Evolutionary conservation across 257 asterid species (phyloP).

Genomic region (Handroanthus guayacan): DNA sequence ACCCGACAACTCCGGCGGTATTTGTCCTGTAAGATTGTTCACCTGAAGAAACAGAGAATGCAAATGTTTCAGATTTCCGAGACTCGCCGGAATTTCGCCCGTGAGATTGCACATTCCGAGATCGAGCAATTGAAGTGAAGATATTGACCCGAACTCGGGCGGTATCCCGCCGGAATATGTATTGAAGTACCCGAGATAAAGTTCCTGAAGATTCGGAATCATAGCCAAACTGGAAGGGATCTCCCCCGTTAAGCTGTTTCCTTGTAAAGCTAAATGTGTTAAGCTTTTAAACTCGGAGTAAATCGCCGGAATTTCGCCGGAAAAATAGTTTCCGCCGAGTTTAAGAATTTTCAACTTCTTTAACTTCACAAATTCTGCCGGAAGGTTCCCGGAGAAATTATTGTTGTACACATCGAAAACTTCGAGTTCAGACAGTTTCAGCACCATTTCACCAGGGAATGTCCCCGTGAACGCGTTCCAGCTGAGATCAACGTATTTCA

Average conservation of each 20-base stretch:
- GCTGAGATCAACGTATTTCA: conserved; percentile 61
- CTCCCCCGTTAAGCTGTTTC: conserved; percentile 70
- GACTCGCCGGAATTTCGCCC: conserved; percentile 76
- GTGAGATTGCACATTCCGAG: conserved; percentile 70
- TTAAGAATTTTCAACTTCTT: conserved; percentile 45
- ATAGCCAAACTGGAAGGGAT: conserved; percentile 71
- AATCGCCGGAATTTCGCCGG: conserved; percentile 73
- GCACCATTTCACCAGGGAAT: conserved; percentile 54
- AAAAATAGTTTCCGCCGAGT: conserved; percentile 79
- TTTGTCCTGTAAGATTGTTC: not conserved
- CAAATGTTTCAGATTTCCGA: conserved; percentile 75
- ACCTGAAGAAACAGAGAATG: conserved; percentile 74
- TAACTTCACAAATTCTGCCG: conserved; percentile 62
- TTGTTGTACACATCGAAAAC: conserved; percentile 74
- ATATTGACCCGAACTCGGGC: conserved; percentile 66
- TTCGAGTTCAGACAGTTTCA: conserved; percentile 51
- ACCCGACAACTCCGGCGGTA: not conserved
- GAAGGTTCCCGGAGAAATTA: conserved; percentile 65
- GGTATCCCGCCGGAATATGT: conserved; percentile 83
- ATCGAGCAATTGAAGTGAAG: conserved; percentile 58
- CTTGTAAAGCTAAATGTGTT: conserved; percentile 55
- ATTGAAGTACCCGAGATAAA: conserved; percentile 73
- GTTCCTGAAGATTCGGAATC: conserved; percentile 62
- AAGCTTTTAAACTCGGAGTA: conserved; percentile 66
- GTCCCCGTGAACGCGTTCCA: conserved; percentile 52